Evolutionary conservation across 2,329 filamentous ascomycete species (phyloP).

Genomic region (Ceratocystis huliohia): DNA sequence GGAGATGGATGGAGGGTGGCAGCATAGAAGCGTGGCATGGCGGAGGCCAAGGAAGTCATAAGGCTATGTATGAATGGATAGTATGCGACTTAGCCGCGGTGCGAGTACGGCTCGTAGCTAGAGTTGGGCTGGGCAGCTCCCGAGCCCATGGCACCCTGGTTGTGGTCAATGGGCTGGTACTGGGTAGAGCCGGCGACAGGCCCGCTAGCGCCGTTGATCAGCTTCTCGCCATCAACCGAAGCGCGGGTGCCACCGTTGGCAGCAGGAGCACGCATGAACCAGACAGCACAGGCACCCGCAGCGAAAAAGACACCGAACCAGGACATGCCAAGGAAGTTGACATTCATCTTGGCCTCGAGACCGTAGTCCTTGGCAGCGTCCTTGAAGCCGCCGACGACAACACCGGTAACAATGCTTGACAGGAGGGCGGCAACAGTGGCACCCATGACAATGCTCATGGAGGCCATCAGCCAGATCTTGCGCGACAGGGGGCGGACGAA

Average conservation of each 20-base stretch:
- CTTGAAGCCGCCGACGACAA: constrained; percentile 58
- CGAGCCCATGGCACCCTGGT: constrained; percentile 26
- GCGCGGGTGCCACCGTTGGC: constrained; percentile 36
- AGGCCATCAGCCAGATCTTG: constrained; percentile 59
- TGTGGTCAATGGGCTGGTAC: constrained; percentile 30
- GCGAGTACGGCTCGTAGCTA: constrained; percentile 52
- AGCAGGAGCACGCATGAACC: constrained; percentile 57
- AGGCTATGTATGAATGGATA: no score
- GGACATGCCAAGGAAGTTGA: constrained; percentile 53
- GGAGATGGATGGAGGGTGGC: background rate
- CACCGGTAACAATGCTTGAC: constrained; percentile 58
- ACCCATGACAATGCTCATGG: constrained; percentile 45
- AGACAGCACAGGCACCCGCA: constrained; percentile 68
- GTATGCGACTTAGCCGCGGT: constrained; percentile 34
- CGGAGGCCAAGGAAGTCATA: background rate
- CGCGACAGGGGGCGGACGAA: constrained; percentile 74
- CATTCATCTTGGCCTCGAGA: constrained; percentile 54
- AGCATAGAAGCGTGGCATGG: background rate
- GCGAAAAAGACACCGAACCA: constrained; percentile 75
- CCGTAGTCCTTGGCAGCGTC: constrained; percentile 56
- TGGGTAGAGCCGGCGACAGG: constrained; percentile 26
- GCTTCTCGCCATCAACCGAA: constrained; percentile 32
- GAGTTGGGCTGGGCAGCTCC: constrained; percentile 35
- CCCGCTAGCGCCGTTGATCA: constrained; percentile 22
- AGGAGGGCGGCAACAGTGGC: constrained; percentile 55